A percentile compares a stretch with the other conserved stretches of the same genome.
phyloP scores from a whole-genome alignment of 2,329 filamentous ascomycete species.

The Xylariaceae sp. region DNA sequence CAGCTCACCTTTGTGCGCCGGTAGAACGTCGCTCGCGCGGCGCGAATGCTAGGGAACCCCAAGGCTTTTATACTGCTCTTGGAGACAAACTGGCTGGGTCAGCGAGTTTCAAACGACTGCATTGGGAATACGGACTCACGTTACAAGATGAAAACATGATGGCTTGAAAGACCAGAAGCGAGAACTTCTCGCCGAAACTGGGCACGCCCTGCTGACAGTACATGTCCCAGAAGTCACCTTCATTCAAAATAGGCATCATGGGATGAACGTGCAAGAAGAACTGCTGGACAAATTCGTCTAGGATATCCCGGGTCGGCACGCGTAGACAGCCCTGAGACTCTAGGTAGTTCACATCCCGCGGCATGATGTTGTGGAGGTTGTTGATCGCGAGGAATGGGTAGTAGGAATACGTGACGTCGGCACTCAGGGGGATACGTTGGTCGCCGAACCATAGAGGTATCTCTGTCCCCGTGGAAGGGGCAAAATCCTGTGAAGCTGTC shows the following conservation, averaged over 20 bases:
- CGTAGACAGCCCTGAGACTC: constrained; percentile 42
- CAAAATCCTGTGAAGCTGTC: constrained; percentile 9
- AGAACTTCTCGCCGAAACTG: constrained; percentile 24
- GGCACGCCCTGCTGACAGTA: constrained; percentile 26
- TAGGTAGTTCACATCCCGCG: constrained; percentile 44
- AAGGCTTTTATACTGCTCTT: constrained; percentile 34
- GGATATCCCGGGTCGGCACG: constrained; percentile 35
- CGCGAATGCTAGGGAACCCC: constrained; percentile 38
- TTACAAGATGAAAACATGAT: constrained; percentile 42
- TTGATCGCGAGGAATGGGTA: constrained; percentile 38
- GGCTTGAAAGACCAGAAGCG: constrained; percentile 42
- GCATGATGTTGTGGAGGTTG: constrained; percentile 35
- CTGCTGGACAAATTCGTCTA: constrained; percentile 45
- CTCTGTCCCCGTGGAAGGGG: constrained; percentile 14
- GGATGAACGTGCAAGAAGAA: constrained; percentile 46
- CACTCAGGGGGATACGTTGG: constrained; percentile 20
- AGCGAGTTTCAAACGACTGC: neutral
- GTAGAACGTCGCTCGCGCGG: constrained; percentile 41
- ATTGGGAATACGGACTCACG: constrained; percentile 18
- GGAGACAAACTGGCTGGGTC: constrained; percentile 32
- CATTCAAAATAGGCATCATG: constrained; percentile 38
- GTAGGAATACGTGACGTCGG: constrained; percentile 37
- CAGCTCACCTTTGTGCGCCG: constrained; percentile 34
- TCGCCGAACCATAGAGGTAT: constrained; percentile 24
- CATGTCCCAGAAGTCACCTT: constrained; percentile 46